Conservation (phyloP, 805 yeast species). For the Starmera dryadoides region DNA sequence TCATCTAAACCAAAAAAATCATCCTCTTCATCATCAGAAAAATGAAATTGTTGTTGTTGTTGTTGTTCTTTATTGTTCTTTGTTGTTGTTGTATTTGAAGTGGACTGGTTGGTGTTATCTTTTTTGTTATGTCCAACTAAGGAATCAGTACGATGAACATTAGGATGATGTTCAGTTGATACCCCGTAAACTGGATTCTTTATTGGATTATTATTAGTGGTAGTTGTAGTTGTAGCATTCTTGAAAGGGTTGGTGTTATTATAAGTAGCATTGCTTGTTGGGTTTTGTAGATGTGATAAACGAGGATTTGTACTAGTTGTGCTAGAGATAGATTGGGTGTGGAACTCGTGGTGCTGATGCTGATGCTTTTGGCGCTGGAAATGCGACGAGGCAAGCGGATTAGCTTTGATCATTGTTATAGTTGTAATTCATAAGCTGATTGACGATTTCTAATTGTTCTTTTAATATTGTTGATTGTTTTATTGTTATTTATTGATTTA, state of each 20-base stretch:
- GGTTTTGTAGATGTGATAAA: too few species aligned
- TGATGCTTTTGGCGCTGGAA: neutral
- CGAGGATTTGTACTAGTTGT: too few species aligned
- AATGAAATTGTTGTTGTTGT: neutral
- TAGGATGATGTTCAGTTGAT: constrained; percentile 13
- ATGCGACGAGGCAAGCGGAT: too few species aligned
- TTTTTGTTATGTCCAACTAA: too few species aligned
- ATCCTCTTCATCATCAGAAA: neutral
- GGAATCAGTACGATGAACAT: constrained; percentile 10
- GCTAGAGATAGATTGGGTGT: too few species aligned
- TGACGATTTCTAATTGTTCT: too few species aligned
- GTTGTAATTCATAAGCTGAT: too few species aligned
- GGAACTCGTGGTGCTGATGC: neutral
- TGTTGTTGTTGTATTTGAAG: neutral
- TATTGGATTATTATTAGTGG: neutral
- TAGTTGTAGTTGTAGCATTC: neutral
- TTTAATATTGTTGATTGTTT: too few species aligned
- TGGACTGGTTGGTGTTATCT: too few species aligned
- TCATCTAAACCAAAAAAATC: neutral
- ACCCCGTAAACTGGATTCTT: neutral
- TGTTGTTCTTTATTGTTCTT: neutral
- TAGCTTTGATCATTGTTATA: too few species aligned
- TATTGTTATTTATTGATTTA: too few species aligned
- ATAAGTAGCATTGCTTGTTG: too few species aligned
- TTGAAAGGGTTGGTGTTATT: neutral